Evolutionary conservation across 805 yeast genomes (phyloP).

Genomic region (Yarrowia osloensis): DNA sequence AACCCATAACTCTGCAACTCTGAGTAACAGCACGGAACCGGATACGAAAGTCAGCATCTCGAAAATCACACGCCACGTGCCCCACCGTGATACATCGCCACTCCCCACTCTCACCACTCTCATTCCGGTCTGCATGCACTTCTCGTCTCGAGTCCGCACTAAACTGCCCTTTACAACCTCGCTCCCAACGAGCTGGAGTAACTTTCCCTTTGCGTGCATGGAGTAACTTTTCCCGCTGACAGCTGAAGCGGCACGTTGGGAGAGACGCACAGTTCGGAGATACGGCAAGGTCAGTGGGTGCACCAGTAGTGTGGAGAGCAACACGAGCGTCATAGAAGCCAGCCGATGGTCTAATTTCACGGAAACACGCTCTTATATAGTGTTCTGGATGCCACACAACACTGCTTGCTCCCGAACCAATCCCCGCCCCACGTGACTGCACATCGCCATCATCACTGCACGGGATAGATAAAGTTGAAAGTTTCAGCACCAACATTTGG

Average conservation of each 20-base stretch:
- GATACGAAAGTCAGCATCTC: no score
- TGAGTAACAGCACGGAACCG: no score
- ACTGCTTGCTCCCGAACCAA: neutral
- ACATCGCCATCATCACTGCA: neutral
- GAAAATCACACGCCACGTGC: no score
- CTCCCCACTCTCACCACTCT: neutral
- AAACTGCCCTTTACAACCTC: constrained; percentile 5
- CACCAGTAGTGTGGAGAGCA: no score
- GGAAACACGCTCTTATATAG: no score
- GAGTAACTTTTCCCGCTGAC: constrained; percentile 13
- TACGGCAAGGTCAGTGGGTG: neutral
- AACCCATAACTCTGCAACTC: no score
- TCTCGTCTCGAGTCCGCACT: neutral
- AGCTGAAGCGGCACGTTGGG: neutral
- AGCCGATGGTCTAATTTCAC: no score
- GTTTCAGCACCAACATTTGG: constrained; percentile 21
- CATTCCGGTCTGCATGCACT: neutral
- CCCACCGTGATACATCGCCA: no score
- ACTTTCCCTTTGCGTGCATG: neutral
- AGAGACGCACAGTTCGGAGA: neutral
- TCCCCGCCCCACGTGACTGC: constrained; percentile 3
- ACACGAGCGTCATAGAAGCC: no score
- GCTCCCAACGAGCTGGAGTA: neutral
- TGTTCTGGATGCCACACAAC: neutral
- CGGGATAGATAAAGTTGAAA: constrained; percentile 18